Evolutionary conservation across 2,329 filamentous ascomycete species (phyloP), one percentile per base, ranked within the genome.

Genomic region (Pyrenophora seminiperda): DNA sequence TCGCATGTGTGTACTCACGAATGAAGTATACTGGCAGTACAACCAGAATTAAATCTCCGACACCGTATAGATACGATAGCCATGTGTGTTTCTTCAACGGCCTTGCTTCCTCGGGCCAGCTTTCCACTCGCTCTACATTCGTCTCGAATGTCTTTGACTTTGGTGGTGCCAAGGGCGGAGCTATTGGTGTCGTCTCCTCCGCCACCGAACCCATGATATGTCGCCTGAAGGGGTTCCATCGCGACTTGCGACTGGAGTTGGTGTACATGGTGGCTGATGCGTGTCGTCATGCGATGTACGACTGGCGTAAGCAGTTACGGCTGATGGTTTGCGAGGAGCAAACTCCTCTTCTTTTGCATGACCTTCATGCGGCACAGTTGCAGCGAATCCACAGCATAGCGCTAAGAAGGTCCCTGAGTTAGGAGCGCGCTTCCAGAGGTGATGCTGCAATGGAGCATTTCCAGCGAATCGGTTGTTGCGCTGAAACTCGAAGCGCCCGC

Each of bases 21-120:
- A 74, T 67, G 44, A 73, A 74, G 33, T 66, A 71, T 2, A 73
- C 14, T 0, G 72, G 72, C 9, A 67, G 22, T 2, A 69, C 5
- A 0, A 64, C 62, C n/a, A 73, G 29, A 2, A 73, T 15, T 0
- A 67, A 1, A 31, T 74, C 71, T 9, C 63, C 64, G 0, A 68
- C 3, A 0, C 41, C 40, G 17, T 56, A 71, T 1, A 70, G 6
- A 22, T 47, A 52, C 1, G 56, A 39, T 1, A 70, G 5, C 66
- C 64, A 68, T 15, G 40, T 63, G 7, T 59, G 58, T 22, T 56
- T 51, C 29, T 65, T 68, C 30, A 71, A 27, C 1, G 55, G 43
- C 15, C 45, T 49, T 7, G 63, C 66, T 33, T 68, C 58, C 24
- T 66, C 58, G 18, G 67, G 67, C 67, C 67, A 72, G 43, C 63